Evolutionary conservation across 345 rosid genomes (phyloP).

Genomic region (Limnanthes douglasii): DNA sequence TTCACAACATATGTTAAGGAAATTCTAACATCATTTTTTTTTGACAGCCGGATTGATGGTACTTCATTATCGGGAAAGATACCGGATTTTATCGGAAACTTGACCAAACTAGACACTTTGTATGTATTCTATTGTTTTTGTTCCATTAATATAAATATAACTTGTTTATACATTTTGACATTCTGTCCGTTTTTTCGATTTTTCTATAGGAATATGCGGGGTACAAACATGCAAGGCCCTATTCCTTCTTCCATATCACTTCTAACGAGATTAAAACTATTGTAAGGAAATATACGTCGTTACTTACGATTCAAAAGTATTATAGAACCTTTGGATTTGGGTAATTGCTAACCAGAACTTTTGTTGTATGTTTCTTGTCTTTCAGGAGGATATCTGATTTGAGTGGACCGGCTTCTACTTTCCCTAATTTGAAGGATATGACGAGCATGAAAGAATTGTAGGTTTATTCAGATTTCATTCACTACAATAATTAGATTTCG

Average conservation of each 20-base stretch:
- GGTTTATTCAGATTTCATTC: slow-evolving; percentile 22
- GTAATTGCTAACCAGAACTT: no score
- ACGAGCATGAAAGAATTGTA: slow-evolving; percentile 20
- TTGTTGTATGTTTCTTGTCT: background rate
- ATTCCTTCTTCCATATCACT: slow-evolving; percentile 47
- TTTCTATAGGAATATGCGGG: slow-evolving; percentile 54
- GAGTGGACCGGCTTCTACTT: slow-evolving; percentile 24
- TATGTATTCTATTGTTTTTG: no score
- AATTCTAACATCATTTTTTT: no score
- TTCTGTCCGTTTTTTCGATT: background rate
- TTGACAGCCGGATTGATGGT: slow-evolving; percentile 71
- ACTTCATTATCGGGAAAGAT: slow-evolving; percentile 53
- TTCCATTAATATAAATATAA: no score
- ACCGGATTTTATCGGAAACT: slow-evolving; percentile 70
- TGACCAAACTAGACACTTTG: slow-evolving; percentile 58
- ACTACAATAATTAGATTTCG: background rate
- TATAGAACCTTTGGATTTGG: no score
- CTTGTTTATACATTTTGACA: no score
- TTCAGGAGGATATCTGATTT: slow-evolving; percentile 63
- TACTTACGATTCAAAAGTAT: no score
- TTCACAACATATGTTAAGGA: no score
- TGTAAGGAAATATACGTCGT: slow-evolving; percentile 71
- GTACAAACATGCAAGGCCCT: slow-evolving; percentile 85
- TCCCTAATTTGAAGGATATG: slow-evolving; percentile 34
- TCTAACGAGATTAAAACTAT: slow-evolving; percentile 23